A percentile compares a stretch with the other conserved stretches of the same genome.
These are phyloP conservation scores for Boechera retrofracta DNA, from an alignment of 345 rosid genomes.

Conservation along the genomic window DNA sequence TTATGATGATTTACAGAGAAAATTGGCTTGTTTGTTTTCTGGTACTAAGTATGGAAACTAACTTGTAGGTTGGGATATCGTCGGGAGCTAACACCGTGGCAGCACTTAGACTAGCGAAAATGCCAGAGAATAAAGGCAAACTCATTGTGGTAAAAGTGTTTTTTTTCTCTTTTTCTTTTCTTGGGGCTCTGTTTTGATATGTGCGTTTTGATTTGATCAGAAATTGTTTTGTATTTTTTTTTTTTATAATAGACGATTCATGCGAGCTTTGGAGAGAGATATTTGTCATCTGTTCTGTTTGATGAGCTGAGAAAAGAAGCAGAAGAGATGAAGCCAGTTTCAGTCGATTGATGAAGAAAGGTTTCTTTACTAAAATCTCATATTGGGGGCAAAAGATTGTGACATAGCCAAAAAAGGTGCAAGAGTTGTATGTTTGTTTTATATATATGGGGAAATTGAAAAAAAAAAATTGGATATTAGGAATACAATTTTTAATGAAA, in stretches of 20 bases:
- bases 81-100: conserved; percentile 97
- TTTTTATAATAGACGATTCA: conserved; percentile 66
- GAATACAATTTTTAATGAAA: not conserved
- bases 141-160: conserved; percentile 74
- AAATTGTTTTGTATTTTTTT: not conserved
- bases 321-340: conserved; percentile 86
- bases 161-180: no score
- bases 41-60: conserved; percentile 20
- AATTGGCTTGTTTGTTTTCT: not conserved
- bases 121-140: conserved; percentile 96
- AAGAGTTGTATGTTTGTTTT: conserved; percentile 15
- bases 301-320: conserved; percentile 91
- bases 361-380: no score
- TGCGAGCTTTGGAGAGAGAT: conserved; percentile 95
- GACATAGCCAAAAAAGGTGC: not conserved
- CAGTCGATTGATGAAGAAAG: conserved; percentile 62
- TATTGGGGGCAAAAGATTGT: not conserved
- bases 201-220: conserved; percentile 5
- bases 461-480: no score
- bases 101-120: conserved; percentile 73
- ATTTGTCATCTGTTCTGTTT: conserved; percentile 80
- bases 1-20: not conserved
- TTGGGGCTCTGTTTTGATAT: not conserved
- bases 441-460: not conserved
- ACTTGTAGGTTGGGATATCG: conserved; percentile 88